Base-by-base conservation (phyloP, 2,329 filamentous ascomycete genomes). In the Periconia digitata region DNA sequence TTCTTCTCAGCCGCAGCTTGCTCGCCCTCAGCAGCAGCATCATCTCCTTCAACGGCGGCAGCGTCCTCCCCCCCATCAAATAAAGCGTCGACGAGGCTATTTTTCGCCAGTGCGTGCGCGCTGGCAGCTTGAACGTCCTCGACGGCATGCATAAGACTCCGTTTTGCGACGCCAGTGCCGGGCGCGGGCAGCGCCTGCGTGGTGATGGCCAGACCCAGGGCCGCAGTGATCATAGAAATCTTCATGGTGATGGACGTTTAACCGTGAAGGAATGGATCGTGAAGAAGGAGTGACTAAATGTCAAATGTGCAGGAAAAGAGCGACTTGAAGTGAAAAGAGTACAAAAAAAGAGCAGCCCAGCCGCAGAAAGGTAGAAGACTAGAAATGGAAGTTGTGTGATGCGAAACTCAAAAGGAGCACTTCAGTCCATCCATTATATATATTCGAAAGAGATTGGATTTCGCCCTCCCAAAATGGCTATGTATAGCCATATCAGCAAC, bases 311-410 rank as follows among this genome's bases (percentile, higher is more conserved):
- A 32, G n/a, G 27, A 12, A 32, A 32, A 32, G 27, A 32, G n/a
- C 10, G 27, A 32, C 27, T 5, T 32, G 10, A 20, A 13, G 35
- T 22, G 21, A 16, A 44, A 12, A 40, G 32, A 29, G 37, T 29
- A 38, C 17, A 13, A 44, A 15, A 35, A 50, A 49, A 18, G 47
- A 50, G 42, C 53, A 50, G 47, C 27, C 49, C 53, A 34, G 53
- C 45, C 53, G 53, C 45, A 55, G 44, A n/a, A n/a, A n/a, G n/a
- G n/a, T n/a, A n/a, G n/a, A n/a, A n/a, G n/a, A 43, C 48, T 47
- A 13, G 10, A 18, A 51, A 44, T 7, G 22, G 10, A 29, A 10
- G 16, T 8, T 18, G 16, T 32, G 17, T 15, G 32, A 35, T 41
- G 13, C n/a, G 29, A 17, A 36, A 17, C 23, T 10, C 23, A 41